phyloP scores from a whole-genome alignment of 2,329 filamentous ascomycete genomes.

The Pestalotiopsis fici region DNA sequence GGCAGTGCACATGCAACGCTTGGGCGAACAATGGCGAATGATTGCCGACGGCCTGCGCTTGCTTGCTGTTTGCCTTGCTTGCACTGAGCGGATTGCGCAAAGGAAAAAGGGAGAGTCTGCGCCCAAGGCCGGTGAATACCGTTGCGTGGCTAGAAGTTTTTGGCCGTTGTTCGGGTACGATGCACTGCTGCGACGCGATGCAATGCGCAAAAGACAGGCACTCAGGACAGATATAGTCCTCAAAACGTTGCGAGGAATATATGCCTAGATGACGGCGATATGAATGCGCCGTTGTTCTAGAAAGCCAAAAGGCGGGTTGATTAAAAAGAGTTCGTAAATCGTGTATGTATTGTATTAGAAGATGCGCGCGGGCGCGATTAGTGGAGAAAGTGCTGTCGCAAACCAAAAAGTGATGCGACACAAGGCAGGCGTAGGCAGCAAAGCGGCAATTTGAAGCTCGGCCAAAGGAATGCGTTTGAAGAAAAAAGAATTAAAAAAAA shows the following conservation, averaged over 20 bases:
- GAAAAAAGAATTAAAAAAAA: background rate
- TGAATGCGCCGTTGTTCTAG: background rate
- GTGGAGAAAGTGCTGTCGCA: slow-evolving; percentile 7
- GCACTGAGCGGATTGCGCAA: background rate
- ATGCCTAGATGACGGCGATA: background rate
- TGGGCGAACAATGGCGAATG: slow-evolving; percentile 13
- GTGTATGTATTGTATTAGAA: slow-evolving; percentile 14
- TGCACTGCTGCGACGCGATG: background rate
- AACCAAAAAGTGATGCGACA: slow-evolving; percentile 6
- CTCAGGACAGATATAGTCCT: background rate
- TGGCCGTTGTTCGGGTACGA: background rate
- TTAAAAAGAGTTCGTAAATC: slow-evolving; percentile 10
- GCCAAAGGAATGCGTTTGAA: slow-evolving; percentile 16
- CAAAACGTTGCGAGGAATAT: background rate
- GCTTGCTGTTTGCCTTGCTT: slow-evolving; percentile 5
- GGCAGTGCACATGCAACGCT: slow-evolving; percentile 13
- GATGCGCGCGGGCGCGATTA: slow-evolving; percentile 14
- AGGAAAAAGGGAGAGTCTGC: background rate
- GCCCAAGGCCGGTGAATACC: background rate
- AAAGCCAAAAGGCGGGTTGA: background rate
- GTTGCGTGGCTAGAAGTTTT: background rate
- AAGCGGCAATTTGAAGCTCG: background rate
- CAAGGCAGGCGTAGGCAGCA: background rate
- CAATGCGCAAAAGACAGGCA: slow-evolving; percentile 1
- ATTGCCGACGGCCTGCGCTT: slow-evolving; percentile 13